Base-by-base conservation (phyloP, 2,329 filamentous ascomycete genomes). In the Ustilaginoidea virens region DNA sequence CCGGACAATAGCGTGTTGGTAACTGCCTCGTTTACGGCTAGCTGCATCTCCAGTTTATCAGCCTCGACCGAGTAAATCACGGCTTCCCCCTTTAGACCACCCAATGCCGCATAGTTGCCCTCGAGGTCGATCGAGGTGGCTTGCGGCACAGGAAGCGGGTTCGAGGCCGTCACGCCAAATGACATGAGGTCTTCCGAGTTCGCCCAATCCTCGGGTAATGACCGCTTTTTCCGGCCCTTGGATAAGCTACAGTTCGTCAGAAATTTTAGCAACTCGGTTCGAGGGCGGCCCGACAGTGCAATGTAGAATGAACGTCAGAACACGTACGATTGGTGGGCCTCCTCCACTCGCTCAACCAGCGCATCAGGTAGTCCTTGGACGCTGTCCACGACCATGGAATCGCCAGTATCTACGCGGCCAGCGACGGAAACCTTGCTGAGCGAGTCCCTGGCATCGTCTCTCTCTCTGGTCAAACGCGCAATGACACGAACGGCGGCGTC, bases 401-500 rank as follows among this genome's bases (percentile, higher is more conserved):
- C 90, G 17, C 76, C 80, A 42, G 71, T 67, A 8, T 55, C 56
- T 3, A 57, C 55, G 32, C 55, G 53, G 32, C 57, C 57, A 16
- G 74, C 73, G 25, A 94, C 74, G 2, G 80, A 81, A 10, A 96
- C 69, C 49, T 81, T 83, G 20, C 83, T 83, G 29, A 98, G 60
- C 10, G 90, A 82, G 54, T 90, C 80, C 39, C 87, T 69, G 25
- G 90, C 86, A 53, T 96, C 86, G 45, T 98, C 86, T 37, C 90
- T 65, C 62, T 98, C 90, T 49, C 72, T 78, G n/a, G 80, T 80
- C 50, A 98, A 52, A 27, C 87, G 73, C 39, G 85, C 85, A 55
- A 98, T 93, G 27, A 98, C 90, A 37, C 90, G 70, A 28, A 92
- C 76, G n/a, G 90, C 90, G 2, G 90, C 87, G 63, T 98, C 90